phyloP scores from a whole-genome alignment of 2,329 filamentous ascomycete species.

The Clarireedia sp. region DNA sequence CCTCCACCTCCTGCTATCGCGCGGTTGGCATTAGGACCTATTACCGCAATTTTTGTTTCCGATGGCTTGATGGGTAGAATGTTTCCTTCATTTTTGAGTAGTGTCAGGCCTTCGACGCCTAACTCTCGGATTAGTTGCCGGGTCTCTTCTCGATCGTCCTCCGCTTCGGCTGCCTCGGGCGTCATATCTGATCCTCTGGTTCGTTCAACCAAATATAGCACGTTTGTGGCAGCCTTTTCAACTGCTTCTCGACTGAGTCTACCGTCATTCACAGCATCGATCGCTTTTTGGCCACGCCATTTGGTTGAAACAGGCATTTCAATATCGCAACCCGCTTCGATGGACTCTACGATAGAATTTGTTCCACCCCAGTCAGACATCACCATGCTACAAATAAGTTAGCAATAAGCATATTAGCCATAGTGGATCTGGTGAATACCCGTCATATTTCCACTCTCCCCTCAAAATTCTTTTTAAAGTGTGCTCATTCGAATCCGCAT shows the following conservation, averaged over 20 bases:
- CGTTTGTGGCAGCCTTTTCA: slow-evolving; percentile 50
- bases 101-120: slow-evolving; percentile 53
- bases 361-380: slow-evolving; percentile 53
- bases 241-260: slow-evolving; percentile 41
- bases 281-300: slow-evolving; percentile 49
- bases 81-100: slow-evolving; percentile 54
- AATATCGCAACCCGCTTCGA: slow-evolving; percentile 48
- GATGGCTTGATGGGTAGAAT: slow-evolving; percentile 50
- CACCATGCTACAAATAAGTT: slow-evolving; percentile 36
- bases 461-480: slow-evolving; percentile 50
- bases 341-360: slow-evolving; percentile 48
- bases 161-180: slow-evolving; percentile 47
- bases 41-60: slow-evolving; percentile 53
- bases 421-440: slow-evolving; percentile 29
- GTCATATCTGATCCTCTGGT: slow-evolving; percentile 53
- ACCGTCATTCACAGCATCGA: slow-evolving; percentile 44
- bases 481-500: slow-evolving; percentile 49
- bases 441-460: slow-evolving; percentile 55
- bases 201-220: slow-evolving; percentile 51
- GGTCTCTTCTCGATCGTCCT: slow-evolving; percentile 50
- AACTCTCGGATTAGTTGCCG: slow-evolving; percentile 51
- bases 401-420: not conserved
- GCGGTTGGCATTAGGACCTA: slow-evolving; percentile 59
- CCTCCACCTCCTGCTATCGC: slow-evolving; percentile 62
- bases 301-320: slow-evolving; percentile 51